Conservation (phyloP, 2,329 filamentous ascomycete genomes). For the Claviceps humidiphila region DNA sequence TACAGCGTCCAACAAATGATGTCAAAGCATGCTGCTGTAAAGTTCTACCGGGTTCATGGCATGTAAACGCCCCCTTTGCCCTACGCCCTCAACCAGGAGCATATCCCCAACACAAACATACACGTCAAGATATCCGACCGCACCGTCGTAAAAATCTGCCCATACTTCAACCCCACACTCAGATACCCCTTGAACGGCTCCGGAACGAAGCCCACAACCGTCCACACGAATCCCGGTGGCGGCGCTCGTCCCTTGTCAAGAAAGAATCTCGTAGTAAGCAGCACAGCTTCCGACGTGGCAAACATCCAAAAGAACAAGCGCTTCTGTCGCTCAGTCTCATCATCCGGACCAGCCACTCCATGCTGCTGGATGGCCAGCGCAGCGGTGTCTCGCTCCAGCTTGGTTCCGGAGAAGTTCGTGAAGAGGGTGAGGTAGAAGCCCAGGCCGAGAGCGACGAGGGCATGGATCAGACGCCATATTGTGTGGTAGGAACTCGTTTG, state of each 20-base stretch:
- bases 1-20: too few species aligned
- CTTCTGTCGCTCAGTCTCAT: constrained; percentile 20
- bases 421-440: constrained; percentile 57
- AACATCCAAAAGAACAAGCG: constrained; percentile 63
- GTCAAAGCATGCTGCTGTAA: too few species aligned
- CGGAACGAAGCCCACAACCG: constrained; percentile 51
- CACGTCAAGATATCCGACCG: constrained; percentile 61
- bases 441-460: constrained; percentile 54
- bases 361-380: constrained; percentile 14
- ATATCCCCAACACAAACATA: constrained; percentile 59
- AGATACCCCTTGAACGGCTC: constrained; percentile 49
- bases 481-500: constrained; percentile 25
- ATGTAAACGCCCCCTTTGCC: background rate
- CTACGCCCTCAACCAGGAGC: constrained; percentile 28
- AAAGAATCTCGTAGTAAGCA: constrained; percentile 60
- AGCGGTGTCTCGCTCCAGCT: constrained; percentile 40
- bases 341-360: constrained; percentile 10
- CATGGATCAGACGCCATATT: constrained; percentile 63
- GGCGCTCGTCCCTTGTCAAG: constrained; percentile 47
- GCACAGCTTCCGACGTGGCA: constrained; percentile 58
- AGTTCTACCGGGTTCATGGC: too few species aligned
- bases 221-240: constrained; percentile 50
- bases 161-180: constrained; percentile 49
- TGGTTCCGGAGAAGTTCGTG: constrained; percentile 56
- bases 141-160: constrained; percentile 58